These are phyloP conservation scores for Phytophthora uliginosa DNA, from an alignment of 352 stramenopile species.

Conservation along the genomic window DNA sequence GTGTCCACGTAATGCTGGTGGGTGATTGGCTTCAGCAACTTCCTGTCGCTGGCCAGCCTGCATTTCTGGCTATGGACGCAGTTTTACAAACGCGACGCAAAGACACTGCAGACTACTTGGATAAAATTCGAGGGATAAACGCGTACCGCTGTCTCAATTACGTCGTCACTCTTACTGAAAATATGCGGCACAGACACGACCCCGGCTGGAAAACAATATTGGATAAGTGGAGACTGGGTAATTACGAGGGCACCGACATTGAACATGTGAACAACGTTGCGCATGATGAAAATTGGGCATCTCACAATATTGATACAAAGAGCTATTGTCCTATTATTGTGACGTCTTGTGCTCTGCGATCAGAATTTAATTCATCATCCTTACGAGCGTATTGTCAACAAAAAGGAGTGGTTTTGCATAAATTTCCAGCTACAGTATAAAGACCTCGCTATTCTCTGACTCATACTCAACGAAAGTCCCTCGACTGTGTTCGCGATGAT, in stretches of 20 bases:
- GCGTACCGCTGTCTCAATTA: neutral
- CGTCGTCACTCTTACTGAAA: neutral
- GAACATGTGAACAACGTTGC: no score
- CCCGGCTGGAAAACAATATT: neutral
- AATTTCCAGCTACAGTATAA: no score
- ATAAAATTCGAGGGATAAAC: neutral
- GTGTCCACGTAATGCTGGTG: slow-evolving; percentile 6
- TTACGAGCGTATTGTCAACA: no score
- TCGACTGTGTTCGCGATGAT: no score
- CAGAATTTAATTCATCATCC: no score
- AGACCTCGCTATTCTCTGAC: no score
- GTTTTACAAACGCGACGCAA: neutral
- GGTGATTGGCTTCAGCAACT: slow-evolving; percentile 16
- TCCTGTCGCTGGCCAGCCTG: slow-evolving; percentile 7
- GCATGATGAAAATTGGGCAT: no score
- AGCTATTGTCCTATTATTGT: no score
- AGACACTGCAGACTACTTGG: neutral
- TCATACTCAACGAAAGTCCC: no score
- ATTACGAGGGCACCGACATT: neutral
- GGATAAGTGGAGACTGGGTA: neutral
- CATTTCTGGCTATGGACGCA: neutral
- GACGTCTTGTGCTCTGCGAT: no score
- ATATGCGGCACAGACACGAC: neutral
- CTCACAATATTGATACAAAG: no score
- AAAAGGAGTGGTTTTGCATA: no score